A percentile compares a stretch with the other conserved stretches of the same genome.
Evolutionary conservation across 208 protist genomes (phyloP).

Genomic region (Trypanosoma brucei): DNA sequence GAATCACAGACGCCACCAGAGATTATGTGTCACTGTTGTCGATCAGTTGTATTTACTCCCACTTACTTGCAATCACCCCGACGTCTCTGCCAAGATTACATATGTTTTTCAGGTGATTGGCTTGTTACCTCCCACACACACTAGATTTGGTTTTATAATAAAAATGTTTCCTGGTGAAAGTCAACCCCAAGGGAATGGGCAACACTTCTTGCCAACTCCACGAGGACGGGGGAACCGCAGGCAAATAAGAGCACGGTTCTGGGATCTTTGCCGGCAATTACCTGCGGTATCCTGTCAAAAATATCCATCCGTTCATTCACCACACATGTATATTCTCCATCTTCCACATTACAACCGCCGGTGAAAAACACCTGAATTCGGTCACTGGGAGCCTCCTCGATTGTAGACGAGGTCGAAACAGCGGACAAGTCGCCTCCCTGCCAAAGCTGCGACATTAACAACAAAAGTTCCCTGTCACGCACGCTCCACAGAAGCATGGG

Average conservation of each 20-base stretch:
- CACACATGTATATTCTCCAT: constrained; percentile 2
- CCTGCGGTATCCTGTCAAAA: constrained; percentile 6
- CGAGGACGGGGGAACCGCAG: constrained; percentile 29
- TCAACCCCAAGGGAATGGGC: constrained; percentile 16
- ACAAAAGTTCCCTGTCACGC: constrained; percentile 13
- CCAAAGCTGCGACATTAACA: constrained; percentile 21
- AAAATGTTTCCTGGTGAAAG: constrained; percentile 30
- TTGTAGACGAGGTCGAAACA: background rate
- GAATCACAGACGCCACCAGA: no score
- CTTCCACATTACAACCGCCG: background rate
- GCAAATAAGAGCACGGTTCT: constrained; percentile 28
- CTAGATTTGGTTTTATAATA: background rate
- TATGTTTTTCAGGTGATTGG: no score
- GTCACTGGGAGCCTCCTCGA: background rate
- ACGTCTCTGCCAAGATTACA: no score
- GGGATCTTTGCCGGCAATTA: constrained; percentile 9
- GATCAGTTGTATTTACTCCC: no score
- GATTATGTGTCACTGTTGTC: no score
- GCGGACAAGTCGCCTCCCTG: background rate
- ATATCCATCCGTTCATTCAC: constrained; percentile 17
- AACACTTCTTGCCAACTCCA: constrained; percentile 15
- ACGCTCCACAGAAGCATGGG: constrained; percentile 17
- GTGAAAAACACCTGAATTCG: constrained; percentile 8
- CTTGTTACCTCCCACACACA: no score
- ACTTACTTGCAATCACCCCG: no score